These are phyloP conservation scores for Gossypium davidsonii DNA, from an alignment of 441 rosid species.

Conservation along the genomic window DNA sequence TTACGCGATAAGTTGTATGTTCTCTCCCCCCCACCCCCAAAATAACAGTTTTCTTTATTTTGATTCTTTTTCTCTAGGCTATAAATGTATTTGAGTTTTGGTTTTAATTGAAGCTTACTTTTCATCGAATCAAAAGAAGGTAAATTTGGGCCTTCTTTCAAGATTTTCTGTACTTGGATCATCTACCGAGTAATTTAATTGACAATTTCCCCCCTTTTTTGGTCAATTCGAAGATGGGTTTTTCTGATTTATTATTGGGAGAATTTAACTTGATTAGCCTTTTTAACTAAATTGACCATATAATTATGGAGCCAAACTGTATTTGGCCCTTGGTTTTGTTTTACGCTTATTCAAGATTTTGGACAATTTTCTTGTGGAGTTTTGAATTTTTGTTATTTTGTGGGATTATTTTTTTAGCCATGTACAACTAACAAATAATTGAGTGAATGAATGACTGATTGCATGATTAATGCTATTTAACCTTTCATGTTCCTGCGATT, in stretches of 20 bases:
- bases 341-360: background rate
- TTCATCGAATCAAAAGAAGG: background rate
- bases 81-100: background rate
- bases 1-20: conserved; percentile 64
- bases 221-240: background rate
- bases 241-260: background rate
- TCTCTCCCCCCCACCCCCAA: background rate
- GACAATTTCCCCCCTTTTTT: background rate
- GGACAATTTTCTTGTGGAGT: background rate
- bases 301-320: background rate
- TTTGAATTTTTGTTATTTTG: background rate
- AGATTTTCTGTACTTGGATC: background rate
- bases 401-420: background rate
- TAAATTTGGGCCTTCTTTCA: background rate
- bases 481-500: background rate
- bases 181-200: background rate
- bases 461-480: background rate
- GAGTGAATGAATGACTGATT: background rate
- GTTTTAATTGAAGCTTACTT: background rate
- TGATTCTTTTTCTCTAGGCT: background rate
- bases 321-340: background rate
- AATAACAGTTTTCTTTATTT: background rate
- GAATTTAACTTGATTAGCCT: background rate
- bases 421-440: background rate
- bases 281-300: background rate